Percentiles rank a stretch among this genome's conserved stretches.
Conservation (phyloP, 306 rosid species). For the Pueraria montana region DNA sequence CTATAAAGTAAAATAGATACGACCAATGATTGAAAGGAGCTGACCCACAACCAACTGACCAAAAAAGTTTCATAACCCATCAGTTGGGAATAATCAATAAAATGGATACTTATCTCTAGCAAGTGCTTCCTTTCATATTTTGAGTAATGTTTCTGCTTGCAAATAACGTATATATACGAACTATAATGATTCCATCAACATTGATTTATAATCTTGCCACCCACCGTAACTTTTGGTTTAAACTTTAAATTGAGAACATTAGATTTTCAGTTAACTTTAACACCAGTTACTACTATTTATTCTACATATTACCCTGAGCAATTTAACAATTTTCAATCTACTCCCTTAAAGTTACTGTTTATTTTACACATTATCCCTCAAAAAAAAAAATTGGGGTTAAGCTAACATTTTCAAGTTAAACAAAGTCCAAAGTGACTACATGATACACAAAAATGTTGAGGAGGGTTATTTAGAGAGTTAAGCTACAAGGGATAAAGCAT, state of each 20-base stretch:
- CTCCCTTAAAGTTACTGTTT: background rate
- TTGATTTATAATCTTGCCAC: constrained; percentile 2
- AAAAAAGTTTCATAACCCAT: constrained; percentile 40
- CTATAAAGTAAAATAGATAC: constrained; percentile 19
- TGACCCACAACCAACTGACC: constrained; percentile 66
- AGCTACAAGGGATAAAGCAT: no score
- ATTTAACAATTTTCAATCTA: constrained; percentile 11
- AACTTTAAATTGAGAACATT: background rate
- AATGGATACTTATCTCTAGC: constrained; percentile 30
- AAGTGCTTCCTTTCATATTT: background rate
- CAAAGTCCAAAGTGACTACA: background rate
- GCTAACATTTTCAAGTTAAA: background rate
- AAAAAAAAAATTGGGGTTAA: background rate
- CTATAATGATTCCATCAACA: constrained; percentile 12
- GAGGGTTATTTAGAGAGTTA: no score
- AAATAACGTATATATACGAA: background rate
- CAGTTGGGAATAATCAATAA: constrained; percentile 38
- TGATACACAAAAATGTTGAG: no score
- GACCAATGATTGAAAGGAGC: constrained; percentile 59
- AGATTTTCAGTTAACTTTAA: background rate
- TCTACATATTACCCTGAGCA: background rate
- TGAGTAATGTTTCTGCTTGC: background rate
- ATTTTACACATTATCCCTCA: constrained; percentile 10
- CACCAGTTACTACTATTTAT: constrained; percentile 2
- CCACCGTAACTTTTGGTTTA: background rate